Evolutionary conservation across 2,329 filamentous ascomycete species (phyloP).

Genomic region (Colletotrichum phormii): DNA sequence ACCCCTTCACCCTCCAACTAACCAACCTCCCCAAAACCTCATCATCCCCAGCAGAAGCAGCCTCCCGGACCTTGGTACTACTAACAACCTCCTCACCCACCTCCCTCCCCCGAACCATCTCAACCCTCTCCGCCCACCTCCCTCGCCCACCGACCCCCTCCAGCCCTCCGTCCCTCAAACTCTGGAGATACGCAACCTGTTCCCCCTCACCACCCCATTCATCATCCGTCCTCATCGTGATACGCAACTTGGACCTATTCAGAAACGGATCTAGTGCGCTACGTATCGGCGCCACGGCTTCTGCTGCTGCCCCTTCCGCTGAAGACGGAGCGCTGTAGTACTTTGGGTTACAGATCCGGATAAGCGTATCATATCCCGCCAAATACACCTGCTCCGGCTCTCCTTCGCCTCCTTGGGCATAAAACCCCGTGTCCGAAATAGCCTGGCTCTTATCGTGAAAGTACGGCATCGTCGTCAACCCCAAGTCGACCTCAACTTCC

Average conservation of each 20-base stretch:
- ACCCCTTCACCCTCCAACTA: conserved; percentile 65
- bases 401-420: conserved; percentile 40
- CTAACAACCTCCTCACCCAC: conserved; percentile 60
- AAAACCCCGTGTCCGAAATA: conserved; percentile 61
- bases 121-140: conserved; percentile 71
- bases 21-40: conserved; percentile 64
- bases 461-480: conserved; percentile 77
- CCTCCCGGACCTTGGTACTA: conserved; percentile 72
- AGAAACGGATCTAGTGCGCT: conserved; percentile 73
- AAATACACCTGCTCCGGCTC: conserved; percentile 72
- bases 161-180: conserved; percentile 59
- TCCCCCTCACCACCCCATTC: conserved; percentile 68
- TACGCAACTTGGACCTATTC: conserved; percentile 67
- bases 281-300: conserved; percentile 55
- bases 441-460: conserved; percentile 78
- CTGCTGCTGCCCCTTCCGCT: neutral
- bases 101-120: conserved; percentile 63
- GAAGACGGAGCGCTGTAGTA: conserved; percentile 65
- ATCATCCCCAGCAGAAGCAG: conserved; percentile 61
- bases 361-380: conserved; percentile 80
- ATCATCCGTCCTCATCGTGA: conserved; percentile 72
- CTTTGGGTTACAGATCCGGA: conserved; percentile 77
- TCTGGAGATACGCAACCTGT: conserved; percentile 66
- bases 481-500: conserved; percentile 68
- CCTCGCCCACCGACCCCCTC: conserved; percentile 64